These are phyloP conservation scores for Starmerella stellata DNA, from an alignment of 805 yeast species.

Conservation along the genomic window DNA sequence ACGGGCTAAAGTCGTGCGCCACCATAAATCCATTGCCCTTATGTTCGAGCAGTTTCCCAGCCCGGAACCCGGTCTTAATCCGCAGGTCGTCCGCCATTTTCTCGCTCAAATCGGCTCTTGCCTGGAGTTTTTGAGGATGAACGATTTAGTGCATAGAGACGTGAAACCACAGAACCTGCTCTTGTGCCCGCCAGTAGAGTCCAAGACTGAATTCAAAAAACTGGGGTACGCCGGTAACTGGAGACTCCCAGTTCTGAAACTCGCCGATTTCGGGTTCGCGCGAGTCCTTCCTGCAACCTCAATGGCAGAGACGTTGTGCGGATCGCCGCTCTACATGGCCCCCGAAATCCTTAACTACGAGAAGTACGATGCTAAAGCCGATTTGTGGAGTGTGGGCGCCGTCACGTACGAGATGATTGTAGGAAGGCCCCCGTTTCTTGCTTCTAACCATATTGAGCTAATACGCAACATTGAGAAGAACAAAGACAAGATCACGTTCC, in stretches of 20 bases:
- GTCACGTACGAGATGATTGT: conserved; percentile 88
- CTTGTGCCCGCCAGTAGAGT: conserved; percentile 62
- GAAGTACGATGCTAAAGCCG: conserved; percentile 93
- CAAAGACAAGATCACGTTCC: conserved; percentile 62
- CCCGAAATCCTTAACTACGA: conserved; percentile 90
- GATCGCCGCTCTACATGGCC: conserved; percentile 96
- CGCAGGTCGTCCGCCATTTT: conserved; percentile 62
- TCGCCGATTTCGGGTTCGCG: conserved; percentile 97
- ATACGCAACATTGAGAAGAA: conserved; percentile 69
- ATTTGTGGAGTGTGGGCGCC: conserved; percentile 95
- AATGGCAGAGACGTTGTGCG: conserved; percentile 92
- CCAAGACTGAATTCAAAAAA: conserved; percentile 34
- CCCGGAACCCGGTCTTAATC: conserved; percentile 62
- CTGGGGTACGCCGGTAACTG: conserved; percentile 57
- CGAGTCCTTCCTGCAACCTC: conserved; percentile 82
- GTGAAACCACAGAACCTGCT: conserved; percentile 81
- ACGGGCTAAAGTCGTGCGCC: conserved; percentile 41
- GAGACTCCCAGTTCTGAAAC: conserved; percentile 76
- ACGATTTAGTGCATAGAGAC: conserved; percentile 83
- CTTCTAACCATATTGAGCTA: conserved; percentile 80
- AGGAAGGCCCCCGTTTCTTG: conserved; percentile 92
- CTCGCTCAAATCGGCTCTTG: conserved; percentile 76
- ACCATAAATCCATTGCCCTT: conserved; percentile 63
- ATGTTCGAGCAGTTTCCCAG: conserved; percentile 70
- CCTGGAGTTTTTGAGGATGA: conserved; percentile 57